Base-by-base conservation (phyloP, 176 grass and related monocot species). In the Dendrocalamus sinicus region DNA sequence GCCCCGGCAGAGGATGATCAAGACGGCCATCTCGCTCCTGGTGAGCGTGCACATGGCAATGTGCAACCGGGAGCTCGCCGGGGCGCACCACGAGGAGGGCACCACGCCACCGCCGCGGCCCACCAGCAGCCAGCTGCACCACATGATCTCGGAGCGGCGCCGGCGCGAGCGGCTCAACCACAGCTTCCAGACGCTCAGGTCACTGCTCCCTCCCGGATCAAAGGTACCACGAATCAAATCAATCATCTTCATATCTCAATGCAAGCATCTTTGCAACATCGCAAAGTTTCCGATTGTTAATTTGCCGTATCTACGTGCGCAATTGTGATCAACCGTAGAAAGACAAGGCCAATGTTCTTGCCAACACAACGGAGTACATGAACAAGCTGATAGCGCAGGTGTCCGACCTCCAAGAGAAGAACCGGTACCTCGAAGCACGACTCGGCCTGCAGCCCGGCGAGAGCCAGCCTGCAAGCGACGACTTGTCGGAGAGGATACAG, bases 111-210 rank as follows among this genome's bases (percentile, higher is more conserved):
- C 40, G 26, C 15, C 22, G 5, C 71, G 57, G 4, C 50, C 86
- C 45, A 74, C 55, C 62, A 81, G 57, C 74, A 94, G 86, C 86
- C 94, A 96, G 82, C 69, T 94, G 41, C 87, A 92, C 84, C 94
- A 96, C 63, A 76, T 94, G 85, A 81, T 96, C 81, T 90, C 94
- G 8, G 94, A 96, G 84, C 89, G 94, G 70, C 86, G 79, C 54
- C 84, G 94, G 23, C 85, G 94, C 45, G 87, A 96, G 88, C 88
- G 90, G 85, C 80, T 96, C 45, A 96, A 96, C 70, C 87, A 96
- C 69, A 88, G 87, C 85, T 94, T 96, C 78, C 70, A 94, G 55
- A 55, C 85, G 6, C 91, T 96, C 40, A 77, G 87, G n/a, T 9
- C 81, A 43, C 72, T 96, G 37, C 87, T 96, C 73, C 91, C 94